Percentiles rank a stretch among this genome's conserved stretches.
Conservation (phyloP, 2,329 filamentous ascomycete species). For the Zymoseptoria ardabiliae region DNA sequence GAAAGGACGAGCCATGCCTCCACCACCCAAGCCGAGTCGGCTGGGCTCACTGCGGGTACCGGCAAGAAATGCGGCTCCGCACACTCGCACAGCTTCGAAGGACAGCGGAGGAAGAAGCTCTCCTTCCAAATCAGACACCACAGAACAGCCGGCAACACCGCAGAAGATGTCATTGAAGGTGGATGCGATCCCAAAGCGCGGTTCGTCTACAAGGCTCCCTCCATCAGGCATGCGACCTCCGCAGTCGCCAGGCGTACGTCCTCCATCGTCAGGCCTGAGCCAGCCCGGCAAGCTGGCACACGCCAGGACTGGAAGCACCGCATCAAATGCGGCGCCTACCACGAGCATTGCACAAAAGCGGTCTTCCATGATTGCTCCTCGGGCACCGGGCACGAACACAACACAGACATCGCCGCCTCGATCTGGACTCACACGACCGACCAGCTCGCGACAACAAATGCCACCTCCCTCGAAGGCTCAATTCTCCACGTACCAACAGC, state of each 20-base stretch:
- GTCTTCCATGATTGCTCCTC: slow-evolving; percentile 13
- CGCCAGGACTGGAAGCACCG: background rate
- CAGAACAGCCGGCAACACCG: background rate
- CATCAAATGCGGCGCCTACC: background rate
- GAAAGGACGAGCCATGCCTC: slow-evolving; percentile 24
- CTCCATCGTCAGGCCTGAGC: background rate
- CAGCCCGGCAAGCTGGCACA: background rate
- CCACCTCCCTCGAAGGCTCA: slow-evolving; percentile 39
- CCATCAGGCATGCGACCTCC: background rate
- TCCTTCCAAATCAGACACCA: background rate
- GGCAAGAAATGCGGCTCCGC: slow-evolving; percentile 9
- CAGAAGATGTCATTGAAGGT: background rate
- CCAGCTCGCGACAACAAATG: slow-evolving; percentile 26
- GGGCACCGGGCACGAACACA: slow-evolving; percentile 14
- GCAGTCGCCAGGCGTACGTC: slow-evolving; percentile 12
- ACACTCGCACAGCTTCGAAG: slow-evolving; percentile 14
- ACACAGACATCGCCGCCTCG: slow-evolving; percentile 14
- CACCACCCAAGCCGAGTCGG: slow-evolving; percentile 18
- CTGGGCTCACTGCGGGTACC: slow-evolving; percentile 14
- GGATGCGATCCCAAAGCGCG: slow-evolving; percentile 14
- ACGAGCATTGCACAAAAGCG: slow-evolving; percentile 18
- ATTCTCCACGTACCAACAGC: slow-evolving; percentile 59
- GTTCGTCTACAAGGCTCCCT: slow-evolving; percentile 18
- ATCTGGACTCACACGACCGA: slow-evolving; percentile 13
- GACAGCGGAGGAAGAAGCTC: slow-evolving; percentile 2